Conservation (phyloP, 305 asterid species). For the Fraxinus velutina region DNA sequence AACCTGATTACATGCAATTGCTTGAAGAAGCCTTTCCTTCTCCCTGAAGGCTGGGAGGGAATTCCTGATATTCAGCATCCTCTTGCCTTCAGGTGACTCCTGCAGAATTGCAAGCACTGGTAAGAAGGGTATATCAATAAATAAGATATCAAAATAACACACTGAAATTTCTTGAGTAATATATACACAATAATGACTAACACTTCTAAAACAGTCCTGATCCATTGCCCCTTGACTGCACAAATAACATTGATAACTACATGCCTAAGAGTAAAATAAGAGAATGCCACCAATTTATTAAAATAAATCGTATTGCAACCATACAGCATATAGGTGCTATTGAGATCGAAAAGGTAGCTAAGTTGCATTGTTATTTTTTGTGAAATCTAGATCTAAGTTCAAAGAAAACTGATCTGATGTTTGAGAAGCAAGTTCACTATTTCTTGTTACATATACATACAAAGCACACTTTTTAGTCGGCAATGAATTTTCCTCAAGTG, state of each 20-base stretch:
- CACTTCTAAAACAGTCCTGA: background rate
- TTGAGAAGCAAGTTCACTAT: background rate
- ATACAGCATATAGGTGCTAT: background rate
- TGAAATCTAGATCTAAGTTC: background rate
- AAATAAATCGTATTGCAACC: background rate
- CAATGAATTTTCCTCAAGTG: background rate
- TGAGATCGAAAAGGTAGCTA: background rate
- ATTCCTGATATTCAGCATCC: slow-evolving; percentile 74
- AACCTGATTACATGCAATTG: slow-evolving; percentile 95
- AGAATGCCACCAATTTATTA: background rate
- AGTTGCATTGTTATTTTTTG: background rate
- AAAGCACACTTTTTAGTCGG: background rate
- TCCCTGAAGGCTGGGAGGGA: slow-evolving; percentile 91
- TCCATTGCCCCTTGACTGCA: background rate
- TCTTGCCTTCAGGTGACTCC: slow-evolving; percentile 96
- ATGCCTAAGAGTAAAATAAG: background rate
- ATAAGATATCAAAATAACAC: slow-evolving; percentile 14
- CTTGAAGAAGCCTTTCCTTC: slow-evolving; percentile 92
- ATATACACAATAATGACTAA: background rate
- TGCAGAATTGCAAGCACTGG: slow-evolving; percentile 20
- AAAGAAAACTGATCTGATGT: background rate
- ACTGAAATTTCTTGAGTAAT: background rate
- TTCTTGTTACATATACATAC: background rate
- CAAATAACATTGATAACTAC: background rate
- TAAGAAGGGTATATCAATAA: slow-evolving; percentile 2